A percentile compares a stretch with the other conserved stretches of the same genome.
These are phyloP conservation scores for Fusarium illudens DNA, from an alignment of 2,329 filamentous ascomycete genomes.

Conservation along the genomic window DNA sequence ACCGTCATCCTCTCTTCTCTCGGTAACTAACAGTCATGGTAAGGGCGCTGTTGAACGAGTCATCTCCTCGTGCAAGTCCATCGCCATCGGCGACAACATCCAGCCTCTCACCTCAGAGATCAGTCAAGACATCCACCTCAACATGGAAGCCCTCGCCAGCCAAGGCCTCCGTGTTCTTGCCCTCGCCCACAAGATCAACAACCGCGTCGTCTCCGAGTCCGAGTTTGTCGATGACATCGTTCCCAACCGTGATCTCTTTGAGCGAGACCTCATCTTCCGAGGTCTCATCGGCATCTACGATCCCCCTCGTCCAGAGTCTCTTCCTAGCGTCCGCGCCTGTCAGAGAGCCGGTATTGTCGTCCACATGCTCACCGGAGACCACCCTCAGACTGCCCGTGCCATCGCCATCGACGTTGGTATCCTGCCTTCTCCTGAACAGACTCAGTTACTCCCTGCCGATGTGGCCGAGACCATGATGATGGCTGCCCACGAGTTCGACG, in stretches of 20 bases:
- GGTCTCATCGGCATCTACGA: conserved; percentile 74
- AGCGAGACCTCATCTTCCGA: conserved; percentile 68
- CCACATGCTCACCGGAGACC: conserved; percentile 72
- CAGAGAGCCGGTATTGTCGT: conserved; percentile 67
- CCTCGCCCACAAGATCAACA: conserved; percentile 54
- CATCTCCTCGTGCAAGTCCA: conserved; percentile 65
- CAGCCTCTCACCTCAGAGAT: conserved; percentile 47
- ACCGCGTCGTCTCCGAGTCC: conserved; percentile 32
- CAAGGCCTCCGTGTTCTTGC: conserved; percentile 73
- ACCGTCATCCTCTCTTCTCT: accelerated
- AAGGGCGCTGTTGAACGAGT: conserved; percentile 72
- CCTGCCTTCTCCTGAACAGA: conserved; percentile 55
- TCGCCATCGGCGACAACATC: conserved; percentile 52
- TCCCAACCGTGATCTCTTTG: conserved; percentile 45
- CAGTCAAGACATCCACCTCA: conserved; percentile 65
- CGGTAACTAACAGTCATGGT: not conserved
- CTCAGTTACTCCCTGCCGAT: conserved; percentile 53
- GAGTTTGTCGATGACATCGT: conserved; percentile 39
- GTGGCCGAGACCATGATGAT: conserved; percentile 66
- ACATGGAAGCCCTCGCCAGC: conserved; percentile 70
- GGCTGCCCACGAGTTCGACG: conserved; percentile 70
- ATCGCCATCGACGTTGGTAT: conserved; percentile 70
- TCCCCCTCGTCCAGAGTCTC: conserved; percentile 70
- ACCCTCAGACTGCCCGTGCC: conserved; percentile 66
- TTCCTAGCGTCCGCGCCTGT: conserved; percentile 62